Evolutionary conservation across 192 early-diverging fungal genomes (phyloP).

Genomic region (Entomortierella chlamydospora): DNA sequence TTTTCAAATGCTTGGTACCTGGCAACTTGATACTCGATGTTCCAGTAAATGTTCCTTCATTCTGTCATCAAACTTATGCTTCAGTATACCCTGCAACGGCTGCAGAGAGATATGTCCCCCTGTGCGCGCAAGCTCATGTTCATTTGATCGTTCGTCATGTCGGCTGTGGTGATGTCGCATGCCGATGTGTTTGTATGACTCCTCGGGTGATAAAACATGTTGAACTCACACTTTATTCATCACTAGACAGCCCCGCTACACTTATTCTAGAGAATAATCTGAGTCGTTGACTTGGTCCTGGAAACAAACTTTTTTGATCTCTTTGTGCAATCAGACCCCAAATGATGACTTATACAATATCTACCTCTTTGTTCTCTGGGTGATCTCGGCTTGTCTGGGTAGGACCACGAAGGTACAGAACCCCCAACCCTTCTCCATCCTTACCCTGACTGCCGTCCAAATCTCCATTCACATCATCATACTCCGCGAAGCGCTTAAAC

Average conservation of each 20-base stretch:
- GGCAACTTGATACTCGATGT: not conserved
- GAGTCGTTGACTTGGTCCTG: not conserved
- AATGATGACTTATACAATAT: conserved; percentile 25
- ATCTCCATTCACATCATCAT: not conserved
- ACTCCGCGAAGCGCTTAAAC: conserved; percentile 19
- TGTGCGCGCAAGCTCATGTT: not conserved
- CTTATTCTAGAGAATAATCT: too few relatives aligned
- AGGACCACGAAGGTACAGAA: conserved; percentile 38
- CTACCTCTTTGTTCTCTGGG: not conserved
- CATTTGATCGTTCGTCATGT: too few relatives aligned
- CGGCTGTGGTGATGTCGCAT: not conserved
- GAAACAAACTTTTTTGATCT: conserved; percentile 1
- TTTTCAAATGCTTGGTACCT: not conserved
- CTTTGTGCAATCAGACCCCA: conserved; percentile 41
- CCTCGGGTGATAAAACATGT: conserved; percentile 23
- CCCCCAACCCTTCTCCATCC: not conserved
- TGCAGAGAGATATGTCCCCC: conserved; percentile 23
- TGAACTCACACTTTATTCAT: conserved; percentile 22
- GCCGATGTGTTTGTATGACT: not conserved
- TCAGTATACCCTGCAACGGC: conserved; percentile 5
- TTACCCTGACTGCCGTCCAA: not conserved
- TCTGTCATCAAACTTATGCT: not conserved
- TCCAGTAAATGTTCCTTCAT: too few relatives aligned
- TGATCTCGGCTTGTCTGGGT: conserved; percentile 23
- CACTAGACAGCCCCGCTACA: too few relatives aligned